Evolutionary conservation across 805 yeast species (phyloP).

Genomic region (Monosporozyma yasuniensis): DNA sequence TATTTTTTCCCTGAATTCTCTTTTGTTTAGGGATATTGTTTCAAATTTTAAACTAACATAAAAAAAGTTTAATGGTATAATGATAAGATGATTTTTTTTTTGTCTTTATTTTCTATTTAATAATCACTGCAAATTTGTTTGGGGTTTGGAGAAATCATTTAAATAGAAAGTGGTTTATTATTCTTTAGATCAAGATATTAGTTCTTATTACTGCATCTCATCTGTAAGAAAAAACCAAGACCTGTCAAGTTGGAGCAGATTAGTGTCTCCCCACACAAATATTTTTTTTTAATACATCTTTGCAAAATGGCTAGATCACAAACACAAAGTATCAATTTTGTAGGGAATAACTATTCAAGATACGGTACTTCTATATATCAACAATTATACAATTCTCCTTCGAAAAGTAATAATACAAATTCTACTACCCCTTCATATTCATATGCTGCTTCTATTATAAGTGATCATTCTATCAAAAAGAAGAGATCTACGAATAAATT

Average conservation of each 20-base stretch:
- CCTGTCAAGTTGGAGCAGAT: too few species aligned
- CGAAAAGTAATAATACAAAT: constrained; percentile 1
- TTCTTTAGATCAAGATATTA: neutral
- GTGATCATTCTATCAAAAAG: constrained; percentile 13
- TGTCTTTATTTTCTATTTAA: neutral
- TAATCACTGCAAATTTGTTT: too few species aligned
- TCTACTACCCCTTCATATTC: constrained; percentile 4
- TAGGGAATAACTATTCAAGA: constrained; percentile 30
- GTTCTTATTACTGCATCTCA: neutral
- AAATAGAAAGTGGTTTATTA: neutral
- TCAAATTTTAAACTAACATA: neutral
- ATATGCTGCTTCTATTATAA: neutral
- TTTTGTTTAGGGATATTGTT: neutral
- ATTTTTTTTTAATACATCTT: neutral
- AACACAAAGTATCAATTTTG: constrained; percentile 23
- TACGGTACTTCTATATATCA: constrained; percentile 33
- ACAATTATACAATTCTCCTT: constrained; percentile 12
- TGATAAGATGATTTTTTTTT: neutral
- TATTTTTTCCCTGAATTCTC: too few species aligned
- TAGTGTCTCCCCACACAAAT: neutral
- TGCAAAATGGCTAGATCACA: neutral
- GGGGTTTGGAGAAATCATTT: neutral
- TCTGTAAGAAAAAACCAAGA: too few species aligned
- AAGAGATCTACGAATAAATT: constrained; percentile 10
- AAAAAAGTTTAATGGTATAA: neutral